These are phyloP conservation scores for Trichaptum fuscoviolaceum DNA, from an alignment of 768 basidiomycete species.

Conservation along the genomic window DNA sequence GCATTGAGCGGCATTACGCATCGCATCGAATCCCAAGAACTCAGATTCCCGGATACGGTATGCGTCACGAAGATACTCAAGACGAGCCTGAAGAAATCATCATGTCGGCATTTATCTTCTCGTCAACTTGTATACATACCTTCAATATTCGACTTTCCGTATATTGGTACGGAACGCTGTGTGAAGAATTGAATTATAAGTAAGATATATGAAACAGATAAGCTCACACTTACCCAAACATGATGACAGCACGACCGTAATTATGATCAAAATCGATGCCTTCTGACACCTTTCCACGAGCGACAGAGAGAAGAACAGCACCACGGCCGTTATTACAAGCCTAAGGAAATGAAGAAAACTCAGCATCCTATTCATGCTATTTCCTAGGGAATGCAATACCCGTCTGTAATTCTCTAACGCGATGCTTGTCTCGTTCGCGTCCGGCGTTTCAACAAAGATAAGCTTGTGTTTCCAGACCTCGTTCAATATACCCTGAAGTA, in stretches of 20 bases:
- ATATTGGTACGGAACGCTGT: constrained; percentile 95
- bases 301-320: constrained; percentile 93
- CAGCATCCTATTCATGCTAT: background rate
- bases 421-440: constrained; percentile 97
- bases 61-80: constrained; percentile 97
- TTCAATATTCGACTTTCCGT: constrained; percentile 97
- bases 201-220: background rate
- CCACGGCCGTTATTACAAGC: constrained; percentile 99
- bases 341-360: constrained; percentile 32
- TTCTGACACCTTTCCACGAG: constrained; percentile 98
- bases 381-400: constrained; percentile 32
- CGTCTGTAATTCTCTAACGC: constrained; percentile 96
- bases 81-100: constrained; percentile 50
- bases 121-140: constrained; percentile 15
- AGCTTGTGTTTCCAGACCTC: constrained; percentile 99
- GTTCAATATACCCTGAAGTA: constrained; percentile 84
- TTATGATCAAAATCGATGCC: constrained; percentile 99
- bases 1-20: constrained; percentile 98
- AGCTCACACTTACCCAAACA: constrained; percentile 80
- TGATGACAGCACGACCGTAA: constrained; percentile 97
- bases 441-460: constrained; percentile 98
- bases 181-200: constrained; percentile 6
- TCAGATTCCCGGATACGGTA: constrained; percentile 98
- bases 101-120: background rate
- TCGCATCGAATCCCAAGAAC: constrained; percentile 98